Conservation (phyloP, 768 basidiomycete species). For the Lentinula raphanica region DNA sequence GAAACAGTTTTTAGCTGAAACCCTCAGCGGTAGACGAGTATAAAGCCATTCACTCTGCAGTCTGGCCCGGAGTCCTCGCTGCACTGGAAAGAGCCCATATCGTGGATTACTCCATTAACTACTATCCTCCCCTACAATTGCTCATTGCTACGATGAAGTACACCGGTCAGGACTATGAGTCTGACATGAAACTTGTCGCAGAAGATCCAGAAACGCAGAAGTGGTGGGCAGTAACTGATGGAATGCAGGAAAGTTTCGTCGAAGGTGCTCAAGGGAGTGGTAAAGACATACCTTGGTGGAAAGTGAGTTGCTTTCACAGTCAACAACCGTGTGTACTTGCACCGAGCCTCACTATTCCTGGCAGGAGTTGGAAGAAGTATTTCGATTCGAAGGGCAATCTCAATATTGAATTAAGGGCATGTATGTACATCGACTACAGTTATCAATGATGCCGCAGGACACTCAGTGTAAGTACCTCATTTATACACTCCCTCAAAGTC, state of each 20-base stretch:
- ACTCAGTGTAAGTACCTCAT: too few relatives aligned
- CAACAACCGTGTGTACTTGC: not conserved
- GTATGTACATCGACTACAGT: too few relatives aligned
- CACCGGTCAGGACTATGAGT: constrained; percentile 56
- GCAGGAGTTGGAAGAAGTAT: constrained; percentile 60
- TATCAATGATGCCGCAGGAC: too few relatives aligned
- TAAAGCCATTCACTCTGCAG: constrained; percentile 6
- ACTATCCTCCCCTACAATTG: constrained; percentile 55
- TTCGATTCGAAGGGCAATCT: constrained; percentile 52
- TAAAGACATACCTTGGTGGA: constrained; percentile 67
- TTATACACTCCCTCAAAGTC: too few relatives aligned
- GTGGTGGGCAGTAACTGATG: constrained; percentile 77
- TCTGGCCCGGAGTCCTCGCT: constrained; percentile 7
- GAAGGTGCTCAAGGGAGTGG: constrained; percentile 67
- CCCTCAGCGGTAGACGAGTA: constrained; percentile 47
- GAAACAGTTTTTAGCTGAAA: constrained; percentile 48
- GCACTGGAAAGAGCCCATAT: constrained; percentile 50
- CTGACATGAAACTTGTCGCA: constrained; percentile 60
- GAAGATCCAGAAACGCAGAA: constrained; percentile 64
- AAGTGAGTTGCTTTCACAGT: constrained; percentile 28
- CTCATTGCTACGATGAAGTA: constrained; percentile 82
- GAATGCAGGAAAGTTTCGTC: constrained; percentile 75
- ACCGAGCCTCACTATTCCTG: not conserved
- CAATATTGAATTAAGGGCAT: not conserved
- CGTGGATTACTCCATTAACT: constrained; percentile 71